These are phyloP conservation scores for Aspergillus sp. DNA, from an alignment of 2,329 filamentous ascomycete species.

Conservation along the genomic window DNA sequence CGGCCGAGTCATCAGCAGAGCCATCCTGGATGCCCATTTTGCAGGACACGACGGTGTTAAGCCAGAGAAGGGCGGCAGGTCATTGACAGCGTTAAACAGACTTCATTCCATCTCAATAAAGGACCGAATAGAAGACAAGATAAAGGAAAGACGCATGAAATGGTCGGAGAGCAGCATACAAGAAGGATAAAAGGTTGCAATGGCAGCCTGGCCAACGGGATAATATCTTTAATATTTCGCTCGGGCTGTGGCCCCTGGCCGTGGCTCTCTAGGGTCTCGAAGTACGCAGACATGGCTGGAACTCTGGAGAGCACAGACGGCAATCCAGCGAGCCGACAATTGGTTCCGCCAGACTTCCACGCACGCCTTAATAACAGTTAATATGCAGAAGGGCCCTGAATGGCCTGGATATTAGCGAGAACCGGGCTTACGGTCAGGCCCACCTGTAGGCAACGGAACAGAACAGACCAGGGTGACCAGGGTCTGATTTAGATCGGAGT, in stretches of 20 bases:
- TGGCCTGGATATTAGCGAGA: neutral
- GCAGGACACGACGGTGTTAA: conserved; percentile 1
- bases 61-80: neutral
- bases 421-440: too few species aligned
- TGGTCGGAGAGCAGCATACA: neutral
- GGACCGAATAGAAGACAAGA: neutral
- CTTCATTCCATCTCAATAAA: neutral
- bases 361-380: neutral
- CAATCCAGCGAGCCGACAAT: too few species aligned
- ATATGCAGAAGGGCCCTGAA: neutral
- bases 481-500: neutral
- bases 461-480: neutral
- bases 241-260: too few species aligned
- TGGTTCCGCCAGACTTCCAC: too few species aligned
- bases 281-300: too few species aligned
- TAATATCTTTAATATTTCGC: too few species aligned
- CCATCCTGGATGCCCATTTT: conserved; percentile 12
- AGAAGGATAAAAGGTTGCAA: neutral
- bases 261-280: too few species aligned
- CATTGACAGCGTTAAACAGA: conserved; percentile 1
- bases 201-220: neutral
- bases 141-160: too few species aligned
- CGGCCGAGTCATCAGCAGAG: conserved; percentile 4
- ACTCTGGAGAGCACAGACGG: too few species aligned
- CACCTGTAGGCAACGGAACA: neutral